Evolutionary conservation across 768 basidiomycete genomes (phyloP).

Genomic region (Pleurotus eryngii): DNA sequence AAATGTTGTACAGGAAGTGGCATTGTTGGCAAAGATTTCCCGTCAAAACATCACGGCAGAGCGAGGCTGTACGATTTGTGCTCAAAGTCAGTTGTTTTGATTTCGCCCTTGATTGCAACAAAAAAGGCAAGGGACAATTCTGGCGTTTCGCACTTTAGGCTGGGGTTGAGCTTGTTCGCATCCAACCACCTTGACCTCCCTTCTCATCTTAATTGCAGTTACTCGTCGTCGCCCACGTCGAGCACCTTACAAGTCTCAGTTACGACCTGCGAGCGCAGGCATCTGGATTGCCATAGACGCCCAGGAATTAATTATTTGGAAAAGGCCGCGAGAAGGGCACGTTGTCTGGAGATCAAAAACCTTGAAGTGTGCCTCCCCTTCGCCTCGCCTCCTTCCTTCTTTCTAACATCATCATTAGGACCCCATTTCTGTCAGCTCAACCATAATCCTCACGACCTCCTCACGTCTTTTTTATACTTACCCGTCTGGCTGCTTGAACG

Average conservation of each 20-base stretch:
- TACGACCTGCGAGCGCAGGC: background rate
- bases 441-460: conserved; percentile 43
- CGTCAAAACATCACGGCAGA: background rate
- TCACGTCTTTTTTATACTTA: conserved; percentile 53
- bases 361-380: conserved; percentile 54
- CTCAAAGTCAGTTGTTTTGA: background rate
- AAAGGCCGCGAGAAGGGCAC: conserved; percentile 61
- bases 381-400: conserved; percentile 54
- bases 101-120: background rate
- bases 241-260: background rate
- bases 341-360: conserved; percentile 74
- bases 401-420: conserved; percentile 32
- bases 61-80: background rate
- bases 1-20: too few relatives aligned
- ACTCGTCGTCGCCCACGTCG: background rate
- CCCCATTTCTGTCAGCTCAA: conserved; percentile 29
- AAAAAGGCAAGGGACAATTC: background rate
- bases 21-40: too few relatives aligned
- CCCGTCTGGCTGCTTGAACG: conserved; percentile 31
- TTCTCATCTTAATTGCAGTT: background rate
- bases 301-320: conserved; percentile 34
- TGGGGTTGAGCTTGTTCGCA: background rate
- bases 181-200: background rate
- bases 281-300: conserved; percentile 7
- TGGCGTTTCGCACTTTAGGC: background rate